Conservation (phyloP, 108 stramenopile species). For the Tribonema minus region DNA sequence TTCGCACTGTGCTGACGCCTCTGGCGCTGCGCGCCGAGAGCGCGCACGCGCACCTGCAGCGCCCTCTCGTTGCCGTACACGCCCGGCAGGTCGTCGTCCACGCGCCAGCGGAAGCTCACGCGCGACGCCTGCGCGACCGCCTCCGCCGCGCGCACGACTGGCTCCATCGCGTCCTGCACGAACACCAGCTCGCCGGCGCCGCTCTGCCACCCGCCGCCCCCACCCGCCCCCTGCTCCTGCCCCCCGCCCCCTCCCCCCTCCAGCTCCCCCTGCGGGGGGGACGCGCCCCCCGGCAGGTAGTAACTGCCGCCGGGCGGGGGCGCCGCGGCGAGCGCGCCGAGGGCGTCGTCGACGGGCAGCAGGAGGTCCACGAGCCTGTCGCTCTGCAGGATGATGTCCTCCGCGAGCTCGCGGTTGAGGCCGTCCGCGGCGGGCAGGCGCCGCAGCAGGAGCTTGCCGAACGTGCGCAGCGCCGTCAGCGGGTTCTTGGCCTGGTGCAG, state of each 20-base stretch:
- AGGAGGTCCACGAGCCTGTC: conserved; percentile 41
- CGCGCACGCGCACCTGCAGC: neutral
- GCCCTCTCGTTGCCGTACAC: neutral
- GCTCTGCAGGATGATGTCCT: conserved; percentile 36
- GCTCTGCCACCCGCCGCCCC: too few relatives aligned
- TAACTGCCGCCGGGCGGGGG: neutral
- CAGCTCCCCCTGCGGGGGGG: neutral
- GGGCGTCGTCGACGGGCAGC: conserved; percentile 20
- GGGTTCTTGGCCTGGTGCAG: conserved; percentile 43
- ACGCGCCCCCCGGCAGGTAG: too few relatives aligned
- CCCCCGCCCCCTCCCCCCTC: neutral
- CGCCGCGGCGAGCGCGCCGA: conserved; percentile 1
- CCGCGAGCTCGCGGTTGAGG: conserved; percentile 32
- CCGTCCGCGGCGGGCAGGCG: conserved; percentile 23
- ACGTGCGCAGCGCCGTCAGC: conserved; percentile 40
- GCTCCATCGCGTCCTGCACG: conserved; percentile 12
- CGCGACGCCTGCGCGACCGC: conserved; percentile 9
- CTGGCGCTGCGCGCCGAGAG: too few relatives aligned
- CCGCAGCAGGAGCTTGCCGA: conserved; percentile 40
- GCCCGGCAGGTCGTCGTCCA: conserved; percentile 6
- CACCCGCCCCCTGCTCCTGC: neutral
- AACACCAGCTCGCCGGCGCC: conserved; percentile 4
- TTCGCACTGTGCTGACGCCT: too few relatives aligned
- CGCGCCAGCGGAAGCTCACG: neutral
- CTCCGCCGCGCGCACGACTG: conserved; percentile 4